Base-by-base conservation (phyloP, 2,329 filamentous ascomycete genomes). In the Niveomyces coronatus region DNA sequence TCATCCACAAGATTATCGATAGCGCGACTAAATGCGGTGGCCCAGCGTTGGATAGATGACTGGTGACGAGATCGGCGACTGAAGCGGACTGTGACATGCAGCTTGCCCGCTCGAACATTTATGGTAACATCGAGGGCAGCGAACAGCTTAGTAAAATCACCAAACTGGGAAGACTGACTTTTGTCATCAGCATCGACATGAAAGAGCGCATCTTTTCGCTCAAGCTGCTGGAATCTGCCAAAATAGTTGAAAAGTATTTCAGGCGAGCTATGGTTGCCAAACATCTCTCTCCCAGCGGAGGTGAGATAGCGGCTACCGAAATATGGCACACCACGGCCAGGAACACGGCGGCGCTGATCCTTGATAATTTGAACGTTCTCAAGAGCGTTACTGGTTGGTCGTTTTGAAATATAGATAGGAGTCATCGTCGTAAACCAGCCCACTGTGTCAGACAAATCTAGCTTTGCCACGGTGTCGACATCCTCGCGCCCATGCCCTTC, bases 201-300 rank as follows among this genome's bases (percentile, higher is more conserved):
- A 24, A 23, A 37, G 27, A 29, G 38, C 13, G 20, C 39, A 9
- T 57, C 60, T 2, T 54, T 48, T 1, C 54, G 49, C 38, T 69
- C 64, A 3, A 67, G 52, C 30, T 67, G 62, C 45, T 70, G 65
- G 37, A 9, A 30, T 9, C 9, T 60, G 60, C 35, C 61, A 52
- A 7, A 65, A 42, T 67, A 71, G 46, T 71, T 71, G 53, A 72
- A 69, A 0, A 64, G 49, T 1, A 71, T 44, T 45, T 73, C 69
- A 41, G 65, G 57, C 0, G 53, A 47, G n/a, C 50, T 50, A 40
- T 62, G 56, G 2, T 56, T 44, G 2, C 45, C 41, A 44, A 58
- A 63, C 20, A 53, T 44, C 30, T 58, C 43, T 1, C 41, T 45
- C 2, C 55, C 54, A 3, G 52, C 47, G 18, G 47, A 39, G 22